Percentiles rank a stretch among this genome's conserved stretches.
Evolutionary conservation across 2,329 filamentous ascomycete genomes (phyloP).

Genomic region (Claviceps digitariae): DNA sequence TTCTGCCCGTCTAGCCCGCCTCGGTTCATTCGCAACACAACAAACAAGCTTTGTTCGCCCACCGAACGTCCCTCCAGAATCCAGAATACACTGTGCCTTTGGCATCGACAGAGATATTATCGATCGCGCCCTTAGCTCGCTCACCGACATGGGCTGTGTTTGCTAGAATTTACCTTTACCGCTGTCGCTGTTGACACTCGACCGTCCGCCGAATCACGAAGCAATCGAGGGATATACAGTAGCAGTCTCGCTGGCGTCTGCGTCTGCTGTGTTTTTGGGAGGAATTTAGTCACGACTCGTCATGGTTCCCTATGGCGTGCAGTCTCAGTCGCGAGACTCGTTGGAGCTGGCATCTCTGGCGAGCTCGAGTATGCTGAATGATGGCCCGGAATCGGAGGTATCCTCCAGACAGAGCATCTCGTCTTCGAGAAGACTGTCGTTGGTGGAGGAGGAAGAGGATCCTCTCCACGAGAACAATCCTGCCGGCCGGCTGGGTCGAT

Average conservation of each 20-base stretch:
- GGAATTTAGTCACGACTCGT: constrained; percentile 17
- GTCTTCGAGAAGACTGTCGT: constrained; percentile 82
- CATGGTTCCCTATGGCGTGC: constrained; percentile 27
- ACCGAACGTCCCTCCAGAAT: neutral
- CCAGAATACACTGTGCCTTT: too few relatives aligned
- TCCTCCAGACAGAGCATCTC: constrained; percentile 75
- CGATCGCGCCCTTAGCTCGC: neutral
- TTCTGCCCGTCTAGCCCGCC: neutral
- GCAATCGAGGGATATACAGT: neutral
- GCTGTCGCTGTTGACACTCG: neutral
- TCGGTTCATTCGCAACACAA: neutral
- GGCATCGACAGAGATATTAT: neutral
- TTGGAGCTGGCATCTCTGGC: constrained; percentile 92
- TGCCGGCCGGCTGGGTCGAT: constrained; percentile 39
- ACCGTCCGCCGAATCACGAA: neutral
- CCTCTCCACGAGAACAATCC: constrained; percentile 49
- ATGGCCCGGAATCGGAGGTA: constrained; percentile 46
- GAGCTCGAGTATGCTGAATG: constrained; percentile 50
- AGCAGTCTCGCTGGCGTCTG: neutral
- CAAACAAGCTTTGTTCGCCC: neutral
- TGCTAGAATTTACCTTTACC: constrained; percentile 8
- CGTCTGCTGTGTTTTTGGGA: neutral
- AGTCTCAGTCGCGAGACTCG: constrained; percentile 60
- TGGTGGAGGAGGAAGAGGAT: constrained; percentile 70
- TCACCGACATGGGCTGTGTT: constrained; percentile 14